Conservation (phyloP, 2,329 filamentous ascomycete species). For the Sordariomycetes sp. region DNA sequence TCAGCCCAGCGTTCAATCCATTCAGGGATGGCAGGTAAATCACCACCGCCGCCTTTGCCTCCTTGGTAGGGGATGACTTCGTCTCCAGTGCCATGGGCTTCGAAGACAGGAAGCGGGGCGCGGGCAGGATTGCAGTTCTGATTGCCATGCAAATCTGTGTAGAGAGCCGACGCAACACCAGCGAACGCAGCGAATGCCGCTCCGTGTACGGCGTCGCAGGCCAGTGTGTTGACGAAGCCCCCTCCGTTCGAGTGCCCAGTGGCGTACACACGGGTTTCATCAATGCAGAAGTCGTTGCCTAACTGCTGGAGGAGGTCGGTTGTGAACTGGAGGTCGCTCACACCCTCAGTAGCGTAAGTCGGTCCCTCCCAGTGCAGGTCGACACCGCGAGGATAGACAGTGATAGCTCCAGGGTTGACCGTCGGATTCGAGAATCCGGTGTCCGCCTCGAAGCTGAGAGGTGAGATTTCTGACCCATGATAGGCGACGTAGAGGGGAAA, state of each 20-base stretch:
- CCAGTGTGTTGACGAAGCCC: slow-evolving; percentile 30
- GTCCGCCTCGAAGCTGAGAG: slow-evolving; percentile 20
- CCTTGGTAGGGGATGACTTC: background rate
- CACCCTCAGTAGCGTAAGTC: slow-evolving; percentile 20
- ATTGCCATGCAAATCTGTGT: slow-evolving; percentile 20
- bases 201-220: slow-evolving; percentile 26
- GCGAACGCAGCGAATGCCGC: slow-evolving; percentile 31
- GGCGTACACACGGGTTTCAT: slow-evolving; percentile 30
- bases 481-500: slow-evolving; percentile 34
- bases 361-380: slow-evolving; percentile 30
- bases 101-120: slow-evolving; percentile 4
- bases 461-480: slow-evolving; percentile 30
- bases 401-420: slow-evolving; percentile 26
- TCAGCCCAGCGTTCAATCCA: slow-evolving; percentile 28
- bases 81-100: slow-evolving; percentile 2
- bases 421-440: slow-evolving; percentile 24
- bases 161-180: slow-evolving; percentile 29
- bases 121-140: slow-evolving; percentile 21
- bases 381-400: slow-evolving; percentile 36
- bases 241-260: slow-evolving; percentile 34
- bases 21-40: slow-evolving; percentile 32
- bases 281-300: slow-evolving; percentile 26
- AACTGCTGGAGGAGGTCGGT: slow-evolving; percentile 29
- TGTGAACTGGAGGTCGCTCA: slow-evolving; percentile 31
- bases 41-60: slow-evolving; percentile 29